A percentile compares a stretch with the other conserved stretches of the same genome.
Evolutionary conservation across 441 rosid species (phyloP).

Genomic region (Erodium moschatum): DNA sequence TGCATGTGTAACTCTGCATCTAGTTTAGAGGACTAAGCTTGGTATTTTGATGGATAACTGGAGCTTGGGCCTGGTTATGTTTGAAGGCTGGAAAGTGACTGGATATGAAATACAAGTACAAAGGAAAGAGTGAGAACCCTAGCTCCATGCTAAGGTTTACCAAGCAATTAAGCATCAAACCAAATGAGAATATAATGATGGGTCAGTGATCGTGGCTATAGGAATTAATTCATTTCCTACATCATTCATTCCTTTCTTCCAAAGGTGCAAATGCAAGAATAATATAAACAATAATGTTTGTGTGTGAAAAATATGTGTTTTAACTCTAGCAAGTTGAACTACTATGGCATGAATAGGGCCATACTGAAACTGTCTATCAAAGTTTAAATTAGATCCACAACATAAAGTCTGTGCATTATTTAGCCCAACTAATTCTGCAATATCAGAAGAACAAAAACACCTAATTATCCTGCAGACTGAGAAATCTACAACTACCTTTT

Average conservation of each 20-base stretch:
- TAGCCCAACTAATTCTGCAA: background rate
- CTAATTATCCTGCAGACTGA: conserved; percentile 2
- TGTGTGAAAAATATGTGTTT: background rate
- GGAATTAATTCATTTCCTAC: conserved; percentile 2
- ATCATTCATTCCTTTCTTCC: conserved; percentile 1
- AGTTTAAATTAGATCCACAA: background rate
- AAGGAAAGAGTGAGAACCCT: background rate
- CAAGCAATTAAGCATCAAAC: conserved; percentile 1
- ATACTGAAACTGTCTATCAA: background rate
- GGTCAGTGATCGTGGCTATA: conserved; percentile 1
- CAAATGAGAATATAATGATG: background rate
- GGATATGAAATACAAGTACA: no score
- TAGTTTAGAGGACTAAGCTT: no score
- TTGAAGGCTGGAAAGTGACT: no score
- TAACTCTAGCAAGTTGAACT: background rate
- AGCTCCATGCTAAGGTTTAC: background rate
- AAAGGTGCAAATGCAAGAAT: background rate
- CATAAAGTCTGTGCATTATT: conserved; percentile 1
- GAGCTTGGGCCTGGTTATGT: no score
- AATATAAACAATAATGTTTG: background rate
- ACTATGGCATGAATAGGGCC: background rate
- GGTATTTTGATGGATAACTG: no score
- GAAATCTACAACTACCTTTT: background rate
- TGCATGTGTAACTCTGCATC: background rate
- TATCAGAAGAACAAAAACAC: background rate